Evolutionary conservation across 2,329 filamentous ascomycete genomes (phyloP).

Genomic region (Trichoderma oligosporum): DNA sequence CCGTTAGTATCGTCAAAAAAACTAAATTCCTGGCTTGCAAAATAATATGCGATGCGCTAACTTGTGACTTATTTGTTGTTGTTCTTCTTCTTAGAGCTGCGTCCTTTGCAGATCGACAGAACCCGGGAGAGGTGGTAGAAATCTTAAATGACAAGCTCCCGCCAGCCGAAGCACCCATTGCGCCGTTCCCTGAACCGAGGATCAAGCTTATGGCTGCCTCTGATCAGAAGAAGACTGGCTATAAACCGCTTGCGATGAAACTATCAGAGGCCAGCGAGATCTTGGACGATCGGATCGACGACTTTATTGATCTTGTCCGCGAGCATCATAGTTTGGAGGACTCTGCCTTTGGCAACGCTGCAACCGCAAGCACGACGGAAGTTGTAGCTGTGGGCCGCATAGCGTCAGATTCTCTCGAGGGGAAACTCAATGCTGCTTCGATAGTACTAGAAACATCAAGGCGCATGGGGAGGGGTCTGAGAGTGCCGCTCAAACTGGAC

Average conservation of each 20-base stretch:
- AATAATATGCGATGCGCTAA: no score
- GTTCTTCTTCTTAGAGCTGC: slow-evolving; percentile 25
- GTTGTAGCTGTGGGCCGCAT: slow-evolving; percentile 89
- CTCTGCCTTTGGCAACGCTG: slow-evolving; percentile 79
- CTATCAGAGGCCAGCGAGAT: slow-evolving; percentile 88
- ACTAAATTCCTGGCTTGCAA: no score
- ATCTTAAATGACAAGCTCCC: slow-evolving; percentile 74
- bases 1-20: slow-evolving; percentile 25
- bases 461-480: slow-evolving; percentile 73
- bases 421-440: slow-evolving; percentile 79
- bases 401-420: slow-evolving; percentile 80
- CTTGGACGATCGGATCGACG: slow-evolving; percentile 91
- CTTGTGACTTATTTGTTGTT: no score
- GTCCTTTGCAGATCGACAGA: slow-evolving; percentile 68
- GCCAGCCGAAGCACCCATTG: slow-evolving; percentile 64
- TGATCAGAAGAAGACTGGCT: slow-evolving; percentile 84
- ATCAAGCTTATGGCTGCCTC: slow-evolving; percentile 82
- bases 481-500: slow-evolving; percentile 75
- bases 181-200: slow-evolving; percentile 69
- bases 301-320: slow-evolving; percentile 72
- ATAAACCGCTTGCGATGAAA: slow-evolving; percentile 94
- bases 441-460: slow-evolving; percentile 85
- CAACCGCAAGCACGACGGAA: slow-evolving; percentile 77
- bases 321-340: slow-evolving; percentile 73
- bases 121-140: slow-evolving; percentile 78